Evolutionary conservation across 768 basidiomycete genomes (phyloP).

Genomic region (Coprinopsis cinerea): DNA sequence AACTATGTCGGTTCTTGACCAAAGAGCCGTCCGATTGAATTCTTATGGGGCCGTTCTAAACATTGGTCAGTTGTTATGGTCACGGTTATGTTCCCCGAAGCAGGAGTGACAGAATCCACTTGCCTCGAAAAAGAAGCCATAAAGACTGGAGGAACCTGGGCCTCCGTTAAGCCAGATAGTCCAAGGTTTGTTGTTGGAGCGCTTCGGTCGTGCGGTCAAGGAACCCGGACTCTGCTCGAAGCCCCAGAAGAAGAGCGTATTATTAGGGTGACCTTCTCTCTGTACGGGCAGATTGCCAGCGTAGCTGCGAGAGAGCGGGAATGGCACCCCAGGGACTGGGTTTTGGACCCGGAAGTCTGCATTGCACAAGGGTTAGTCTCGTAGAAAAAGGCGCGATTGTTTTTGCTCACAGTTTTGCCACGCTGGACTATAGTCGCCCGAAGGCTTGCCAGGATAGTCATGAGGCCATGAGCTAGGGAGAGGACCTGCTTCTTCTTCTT

Average conservation of each 20-base stretch:
- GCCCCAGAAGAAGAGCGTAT: slow-evolving; percentile 63
- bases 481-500: slow-evolving; percentile 15
- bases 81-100: not conserved
- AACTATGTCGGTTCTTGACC: slow-evolving; percentile 48
- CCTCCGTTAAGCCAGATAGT: slow-evolving; percentile 73
- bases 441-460: slow-evolving; percentile 39
- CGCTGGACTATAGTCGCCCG: slow-evolving; percentile 42
- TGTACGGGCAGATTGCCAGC: slow-evolving; percentile 63
- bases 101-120: slow-evolving; percentile 13
- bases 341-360: slow-evolving; percentile 57
- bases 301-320: slow-evolving; percentile 43
- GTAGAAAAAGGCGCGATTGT: too few relatives aligned
- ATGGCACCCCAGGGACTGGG: slow-evolving; percentile 56
- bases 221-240: slow-evolving; percentile 55
- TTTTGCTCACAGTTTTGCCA: slow-evolving; percentile 56
- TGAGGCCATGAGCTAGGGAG: slow-evolving; percentile 44
- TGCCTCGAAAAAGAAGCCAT: slow-evolving; percentile 60
- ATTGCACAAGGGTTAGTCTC: too few relatives aligned
- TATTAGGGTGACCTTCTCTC: slow-evolving; percentile 52
- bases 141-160: slow-evolving; percentile 66
- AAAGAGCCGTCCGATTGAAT: slow-evolving; percentile 46
- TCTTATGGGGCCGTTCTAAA: slow-evolving; percentile 65
- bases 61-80: not conserved
- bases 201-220: slow-evolving; percentile 34
- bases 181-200: slow-evolving; percentile 50